phyloP scores from a whole-genome alignment of 1,284 basidiomycete species.

The Pulveroboletus sp. region DNA sequence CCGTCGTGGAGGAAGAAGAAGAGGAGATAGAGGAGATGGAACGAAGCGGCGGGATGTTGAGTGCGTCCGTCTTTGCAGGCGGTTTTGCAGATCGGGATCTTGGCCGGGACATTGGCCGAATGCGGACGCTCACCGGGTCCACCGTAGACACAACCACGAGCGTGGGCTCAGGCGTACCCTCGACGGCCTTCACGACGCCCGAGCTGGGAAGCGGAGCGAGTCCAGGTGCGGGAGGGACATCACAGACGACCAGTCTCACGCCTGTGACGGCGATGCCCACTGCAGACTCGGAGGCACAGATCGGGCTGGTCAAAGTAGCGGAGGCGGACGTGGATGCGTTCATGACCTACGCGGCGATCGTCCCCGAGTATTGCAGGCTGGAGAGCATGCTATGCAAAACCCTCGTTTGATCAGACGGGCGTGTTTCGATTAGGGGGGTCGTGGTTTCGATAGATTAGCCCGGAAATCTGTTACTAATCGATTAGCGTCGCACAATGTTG shows the following conservation, averaged over 20 bases:
- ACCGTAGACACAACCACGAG: constrained; percentile 45
- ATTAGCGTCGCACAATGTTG: no score
- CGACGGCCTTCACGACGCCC: constrained; percentile 63
- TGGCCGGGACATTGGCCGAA: constrained; percentile 32
- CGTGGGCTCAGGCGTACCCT: constrained; percentile 34
- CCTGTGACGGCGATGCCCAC: constrained; percentile 69
- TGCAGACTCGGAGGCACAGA: constrained; percentile 63
- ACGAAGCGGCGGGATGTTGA: constrained; percentile 26
- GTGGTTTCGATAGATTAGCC: no score
- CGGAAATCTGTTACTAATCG: no score
- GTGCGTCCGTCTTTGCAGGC: constrained; percentile 32
- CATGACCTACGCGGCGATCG: constrained; percentile 77
- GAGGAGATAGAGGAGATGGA: constrained; percentile 61
- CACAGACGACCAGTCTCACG: constrained; percentile 50
- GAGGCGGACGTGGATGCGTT: constrained; percentile 80
- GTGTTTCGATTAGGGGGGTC: no score
- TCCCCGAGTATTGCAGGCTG: constrained; percentile 75
- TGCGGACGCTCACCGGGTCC: constrained; percentile 48
- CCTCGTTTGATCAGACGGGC: constrained; percentile 38
- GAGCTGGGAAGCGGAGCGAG: constrained; percentile 42
- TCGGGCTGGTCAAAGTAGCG: constrained; percentile 75
- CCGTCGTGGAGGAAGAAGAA: constrained; percentile 72
- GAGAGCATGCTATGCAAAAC: constrained; percentile 71
- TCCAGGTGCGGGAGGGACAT: constrained; percentile 19
- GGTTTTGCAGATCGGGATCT: constrained; percentile 38